Evolutionary conservation across 176 grass and related monocot genomes (phyloP).

Genomic region (Avena insularis): DNA sequence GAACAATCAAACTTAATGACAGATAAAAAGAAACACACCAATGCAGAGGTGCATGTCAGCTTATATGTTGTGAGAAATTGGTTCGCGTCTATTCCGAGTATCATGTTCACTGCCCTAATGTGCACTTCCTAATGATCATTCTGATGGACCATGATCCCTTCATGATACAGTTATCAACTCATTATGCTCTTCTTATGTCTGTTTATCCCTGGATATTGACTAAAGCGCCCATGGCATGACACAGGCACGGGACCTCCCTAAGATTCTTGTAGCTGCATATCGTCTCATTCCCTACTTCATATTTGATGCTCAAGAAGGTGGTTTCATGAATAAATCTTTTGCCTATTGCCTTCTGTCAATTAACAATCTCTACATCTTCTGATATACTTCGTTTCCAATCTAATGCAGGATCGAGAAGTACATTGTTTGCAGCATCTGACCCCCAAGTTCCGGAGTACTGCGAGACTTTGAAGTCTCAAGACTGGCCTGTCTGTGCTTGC

Average conservation of each 20-base stretch:
- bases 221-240: background rate
- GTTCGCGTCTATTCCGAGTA: conserved; percentile 10
- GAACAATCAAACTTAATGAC: background rate
- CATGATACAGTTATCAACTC: background rate
- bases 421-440: conserved; percentile 83
- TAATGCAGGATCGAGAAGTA: conserved; percentile 78
- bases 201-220: conserved; percentile 27
- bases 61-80: conserved; percentile 8
- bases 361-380: conserved; percentile 5
- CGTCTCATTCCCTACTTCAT: conserved; percentile 95
- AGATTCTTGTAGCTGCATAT: conserved; percentile 69
- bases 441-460: conserved; percentile 91
- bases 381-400: conserved; percentile 19
- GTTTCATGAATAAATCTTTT: conserved; percentile 1
- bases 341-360: background rate
- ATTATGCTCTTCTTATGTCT: background rate
- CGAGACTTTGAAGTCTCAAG: conserved; percentile 79
- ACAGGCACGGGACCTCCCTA: conserved; percentile 94
- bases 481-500: conserved; percentile 90
- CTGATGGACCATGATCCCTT: background rate
- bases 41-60: background rate
- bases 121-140: background rate
- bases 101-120: background rate
- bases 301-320: conserved; percentile 90
- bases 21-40: background rate